Percentiles rank a stretch among this genome's conserved stretches.
Conservation (phyloP, 2,329 filamentous ascomycete species). For the Calonectria hongkongensis region DNA sequence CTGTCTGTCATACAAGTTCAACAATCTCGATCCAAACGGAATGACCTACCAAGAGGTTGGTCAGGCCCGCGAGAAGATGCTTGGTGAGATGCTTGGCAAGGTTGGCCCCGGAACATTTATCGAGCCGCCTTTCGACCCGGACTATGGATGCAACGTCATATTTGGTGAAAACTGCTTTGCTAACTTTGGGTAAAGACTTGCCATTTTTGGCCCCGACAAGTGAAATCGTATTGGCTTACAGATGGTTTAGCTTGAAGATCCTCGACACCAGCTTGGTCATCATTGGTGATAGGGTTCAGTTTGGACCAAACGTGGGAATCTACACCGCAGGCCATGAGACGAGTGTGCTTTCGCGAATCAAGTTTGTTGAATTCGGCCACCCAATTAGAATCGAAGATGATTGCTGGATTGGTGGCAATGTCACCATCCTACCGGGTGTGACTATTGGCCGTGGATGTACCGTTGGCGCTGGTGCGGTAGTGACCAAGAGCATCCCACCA, state of each 20-base stretch:
- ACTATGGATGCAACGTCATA: slow-evolving; percentile 80
- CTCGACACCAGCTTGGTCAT: slow-evolving; percentile 83
- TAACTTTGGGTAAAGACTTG: slow-evolving; percentile 64
- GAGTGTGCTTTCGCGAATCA: slow-evolving; percentile 71
- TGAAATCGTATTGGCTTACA: background rate
- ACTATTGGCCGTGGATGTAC: slow-evolving; percentile 71
- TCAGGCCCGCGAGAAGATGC: slow-evolving; percentile 34
- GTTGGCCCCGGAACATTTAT: slow-evolving; percentile 67
- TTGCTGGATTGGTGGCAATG: slow-evolving; percentile 73
- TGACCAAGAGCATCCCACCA: slow-evolving; percentile 69
- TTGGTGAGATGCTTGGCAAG: slow-evolving; percentile 45
- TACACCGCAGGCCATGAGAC: slow-evolving; percentile 84
- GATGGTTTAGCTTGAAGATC: slow-evolving; percentile 70
- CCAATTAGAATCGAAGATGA: slow-evolving; percentile 70
- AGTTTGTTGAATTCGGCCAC: slow-evolving; percentile 68
- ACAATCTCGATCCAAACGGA: slow-evolving; percentile 50
- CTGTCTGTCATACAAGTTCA: slow-evolving; percentile 47
- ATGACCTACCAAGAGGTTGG: slow-evolving; percentile 41
- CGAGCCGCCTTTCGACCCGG: slow-evolving; percentile 77
- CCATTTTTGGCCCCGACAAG: background rate
- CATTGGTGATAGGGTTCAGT: slow-evolving; percentile 82
- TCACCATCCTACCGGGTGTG: slow-evolving; percentile 70
- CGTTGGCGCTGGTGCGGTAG: slow-evolving; percentile 68
- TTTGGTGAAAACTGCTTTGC: slow-evolving; percentile 79
- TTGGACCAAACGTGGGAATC: slow-evolving; percentile 83